Conservation (phyloP, 1,139 yeast genomes). For the Taiozyma sp. region DNA sequence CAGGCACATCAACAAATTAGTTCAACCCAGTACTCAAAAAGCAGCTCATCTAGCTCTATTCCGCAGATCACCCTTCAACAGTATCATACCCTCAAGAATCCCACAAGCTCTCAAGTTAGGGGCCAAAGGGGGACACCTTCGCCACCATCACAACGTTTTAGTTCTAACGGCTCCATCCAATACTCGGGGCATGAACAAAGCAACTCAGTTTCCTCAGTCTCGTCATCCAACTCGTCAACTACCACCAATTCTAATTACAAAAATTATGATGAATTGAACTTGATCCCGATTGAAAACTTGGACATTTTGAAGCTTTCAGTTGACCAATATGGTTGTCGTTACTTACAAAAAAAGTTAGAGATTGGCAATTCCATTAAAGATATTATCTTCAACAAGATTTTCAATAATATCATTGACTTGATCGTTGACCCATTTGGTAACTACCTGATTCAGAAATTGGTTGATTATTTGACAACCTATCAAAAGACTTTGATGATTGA, state of each 20-base stretch:
- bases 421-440: constrained; percentile 99
- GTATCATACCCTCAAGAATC: constrained; percentile 6
- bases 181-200: constrained; percentile 1
- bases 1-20: not conserved
- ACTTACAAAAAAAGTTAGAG: constrained; percentile 72
- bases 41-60: constrained; percentile 12
- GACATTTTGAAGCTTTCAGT: constrained; percentile 35
- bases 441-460: constrained; percentile 83
- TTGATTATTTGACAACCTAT: constrained; percentile 65
- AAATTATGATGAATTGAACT: constrained; percentile 25
- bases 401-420: constrained; percentile 69
- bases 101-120: not conserved
- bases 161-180: constrained; percentile 1
- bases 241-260: constrained; percentile 14
- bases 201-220: not conserved
- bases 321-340: constrained; percentile 92
- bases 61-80: constrained; percentile 22
- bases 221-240: not conserved
- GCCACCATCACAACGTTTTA: not conserved
- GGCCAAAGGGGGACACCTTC: not conserved
- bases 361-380: constrained; percentile 18
- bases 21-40: not conserved
- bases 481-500: constrained; percentile 71
- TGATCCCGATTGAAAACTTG: constrained; percentile 30
- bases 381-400: constrained; percentile 68